A percentile compares a stretch with the other conserved stretches of the same genome.
These are phyloP conservation scores for Globisporangium megalacanthum DNA, from an alignment of 352 stramenopile genomes.

Conservation along the genomic window DNA sequence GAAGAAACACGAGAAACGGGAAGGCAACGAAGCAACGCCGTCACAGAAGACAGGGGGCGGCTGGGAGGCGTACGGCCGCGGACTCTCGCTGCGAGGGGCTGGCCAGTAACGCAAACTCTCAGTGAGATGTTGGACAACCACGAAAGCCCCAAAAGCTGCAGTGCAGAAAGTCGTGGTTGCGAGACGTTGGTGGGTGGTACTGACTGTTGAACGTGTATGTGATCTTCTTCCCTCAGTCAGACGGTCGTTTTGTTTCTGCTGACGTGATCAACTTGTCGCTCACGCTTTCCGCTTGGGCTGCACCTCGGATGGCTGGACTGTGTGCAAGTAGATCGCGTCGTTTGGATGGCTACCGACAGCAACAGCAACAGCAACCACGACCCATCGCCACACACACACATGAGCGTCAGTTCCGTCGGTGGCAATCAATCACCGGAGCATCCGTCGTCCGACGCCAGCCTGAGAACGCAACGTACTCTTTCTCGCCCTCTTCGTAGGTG, in stretches of 20 bases:
- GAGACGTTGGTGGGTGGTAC: not conserved
- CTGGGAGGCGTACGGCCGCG: slow-evolving; percentile 7
- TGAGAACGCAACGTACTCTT: slow-evolving; percentile 64
- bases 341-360: slow-evolving; percentile 71
- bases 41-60: not conserved
- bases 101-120: not conserved
- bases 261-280: slow-evolving; percentile 1
- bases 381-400: not conserved
- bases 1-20: not conserved
- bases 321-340: slow-evolving; percentile 92
- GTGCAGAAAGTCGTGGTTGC: not conserved
- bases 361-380: not conserved
- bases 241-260: not conserved
- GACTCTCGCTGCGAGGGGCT: slow-evolving; percentile 7
- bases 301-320: slow-evolving; percentile 85
- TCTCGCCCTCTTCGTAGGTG: slow-evolving; percentile 97
- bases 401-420: not conserved
- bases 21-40: not conserved
- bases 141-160: not conserved
- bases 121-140: not conserved
- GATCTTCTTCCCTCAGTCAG: not conserved
- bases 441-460: too few species aligned
- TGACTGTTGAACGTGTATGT: not conserved
- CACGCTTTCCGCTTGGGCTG: slow-evolving; percentile 61
- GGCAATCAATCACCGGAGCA: not conserved